Percentiles rank a stretch among this genome's conserved stretches.
These are phyloP conservation scores for Bondarzewia mesenterica DNA, from an alignment of 1,284 basidiomycete genomes.

Conservation along the genomic window DNA sequence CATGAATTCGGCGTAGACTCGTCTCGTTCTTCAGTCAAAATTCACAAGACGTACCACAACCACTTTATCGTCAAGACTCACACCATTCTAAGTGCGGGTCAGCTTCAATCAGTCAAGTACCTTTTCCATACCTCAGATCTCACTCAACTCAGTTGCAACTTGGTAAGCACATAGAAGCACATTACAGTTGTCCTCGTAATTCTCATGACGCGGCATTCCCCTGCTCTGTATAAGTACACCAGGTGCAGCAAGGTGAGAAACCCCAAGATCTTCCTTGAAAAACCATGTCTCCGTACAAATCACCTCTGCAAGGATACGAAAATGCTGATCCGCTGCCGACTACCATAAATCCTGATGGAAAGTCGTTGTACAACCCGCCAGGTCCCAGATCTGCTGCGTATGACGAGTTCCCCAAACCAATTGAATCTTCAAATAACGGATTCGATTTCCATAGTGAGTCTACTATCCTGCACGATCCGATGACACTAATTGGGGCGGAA, in stretches of 20 bases:
- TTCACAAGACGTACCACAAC: no score
- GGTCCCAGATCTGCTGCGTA: constrained; percentile 40
- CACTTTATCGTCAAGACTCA: no score
- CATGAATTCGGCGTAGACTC: no score
- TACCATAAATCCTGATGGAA: constrained; percentile 46
- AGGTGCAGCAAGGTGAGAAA: background rate
- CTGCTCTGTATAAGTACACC: background rate
- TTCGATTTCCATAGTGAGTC: constrained; percentile 63
- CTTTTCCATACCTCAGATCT: no score
- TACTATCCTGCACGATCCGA: background rate
- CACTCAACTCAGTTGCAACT: no score
- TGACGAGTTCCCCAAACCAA: constrained; percentile 43
- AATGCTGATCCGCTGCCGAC: constrained; percentile 41
- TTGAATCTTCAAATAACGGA: constrained; percentile 43
- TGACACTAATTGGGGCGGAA: constrained; percentile 16
- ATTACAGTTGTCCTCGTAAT: background rate
- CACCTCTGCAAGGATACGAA: constrained; percentile 38
- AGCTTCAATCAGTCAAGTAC: no score
- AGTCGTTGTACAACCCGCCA: constrained; percentile 44
- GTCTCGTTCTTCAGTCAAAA: no score
- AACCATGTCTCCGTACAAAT: constrained; percentile 15
- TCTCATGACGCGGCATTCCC: background rate
- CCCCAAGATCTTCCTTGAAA: background rate
- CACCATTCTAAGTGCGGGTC: no score
- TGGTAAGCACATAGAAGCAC: background rate